Evolutionary conservation across 768 basidiomycete genomes (phyloP).

Genomic region (Tephrocybe sp.): DNA sequence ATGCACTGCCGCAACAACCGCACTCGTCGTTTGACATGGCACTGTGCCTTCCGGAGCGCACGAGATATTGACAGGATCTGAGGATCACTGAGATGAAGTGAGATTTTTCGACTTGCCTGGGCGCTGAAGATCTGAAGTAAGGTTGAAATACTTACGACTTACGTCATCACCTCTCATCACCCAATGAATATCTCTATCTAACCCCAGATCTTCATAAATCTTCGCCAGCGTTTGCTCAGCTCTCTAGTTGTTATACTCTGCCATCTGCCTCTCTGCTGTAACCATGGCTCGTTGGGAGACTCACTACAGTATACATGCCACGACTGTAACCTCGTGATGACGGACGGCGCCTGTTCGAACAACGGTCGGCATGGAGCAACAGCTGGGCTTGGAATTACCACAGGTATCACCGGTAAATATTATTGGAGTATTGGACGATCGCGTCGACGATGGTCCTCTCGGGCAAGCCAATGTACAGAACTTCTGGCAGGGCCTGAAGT

Average conservation of each 20-base stretch:
- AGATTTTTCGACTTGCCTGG: no score
- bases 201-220: background rate
- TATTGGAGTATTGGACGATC: conserved; percentile 15
- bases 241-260: background rate
- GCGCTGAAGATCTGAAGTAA: no score
- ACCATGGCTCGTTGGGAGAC: background rate
- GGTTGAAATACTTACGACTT: no score
- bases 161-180: background rate
- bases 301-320: conserved; percentile 17
- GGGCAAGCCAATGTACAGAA: conserved; percentile 18
- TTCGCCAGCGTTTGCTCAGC: background rate
- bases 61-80: background rate
- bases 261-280: background rate
- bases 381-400: conserved; percentile 25
- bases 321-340: conserved; percentile 23
- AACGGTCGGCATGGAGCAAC: conserved; percentile 23
- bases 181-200: background rate
- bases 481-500: conserved; percentile 15
- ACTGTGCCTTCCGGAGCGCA: no score
- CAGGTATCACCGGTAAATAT: conserved; percentile 5
- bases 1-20: background rate
- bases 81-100: background rate
- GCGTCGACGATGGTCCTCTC: conserved; percentile 5
- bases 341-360: conserved; percentile 28
- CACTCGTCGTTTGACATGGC: background rate